Base-by-base conservation (phyloP, 2,329 filamentous ascomycete genomes). In the Aspergillus clavatus region DNA sequence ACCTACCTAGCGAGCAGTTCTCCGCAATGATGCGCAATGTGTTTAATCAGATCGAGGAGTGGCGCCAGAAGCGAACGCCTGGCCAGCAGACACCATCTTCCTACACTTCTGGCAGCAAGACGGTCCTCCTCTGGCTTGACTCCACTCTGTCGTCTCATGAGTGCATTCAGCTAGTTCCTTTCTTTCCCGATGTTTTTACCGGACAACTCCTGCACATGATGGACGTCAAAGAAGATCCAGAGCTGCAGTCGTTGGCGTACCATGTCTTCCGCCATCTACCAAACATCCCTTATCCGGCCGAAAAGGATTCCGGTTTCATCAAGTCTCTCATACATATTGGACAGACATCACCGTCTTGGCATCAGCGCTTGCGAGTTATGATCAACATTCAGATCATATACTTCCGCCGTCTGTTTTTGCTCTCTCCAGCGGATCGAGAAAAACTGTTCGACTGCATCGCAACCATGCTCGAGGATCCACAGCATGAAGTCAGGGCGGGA, bases 381-480 rank as follows among this genome's bases (percentile, higher is more conserved):
- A 90, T 98, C 71, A 97, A 97, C 70, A 96, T 98, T 76, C 94
- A 98, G 62, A 91, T 97, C 53, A 85, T 98, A 57, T 98, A 96
- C 74, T 98, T 97, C 81, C 86, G 93, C 40, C 87, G 91, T 21
- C 79, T 98, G 28, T 98, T 98, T 75, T 74, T 97, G 22, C 87
- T 94, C 55, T 80, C 82, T 24, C 74, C 79, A 5, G 71, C 78
- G 6, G 85, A 95, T 64, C 86, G 93, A 43, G 79, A 88, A 56
- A 79, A 81, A 26, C 80, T 98, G 12, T 95, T 97, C 63, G 83
- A 86, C 36, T 94, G 90, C 44, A 90, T 98, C n/a, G 89, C 90
- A 31, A 87, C 86, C 55, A 98, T 98, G 94, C 79, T 98, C 5
- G 82, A 87, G 49, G 93, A 98, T 60, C 66, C 82, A 2, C 93